These are phyloP conservation scores for Debaryomyces sp. DNA, from an alignment of 1,139 yeast genomes.

Conservation along the genomic window DNA sequence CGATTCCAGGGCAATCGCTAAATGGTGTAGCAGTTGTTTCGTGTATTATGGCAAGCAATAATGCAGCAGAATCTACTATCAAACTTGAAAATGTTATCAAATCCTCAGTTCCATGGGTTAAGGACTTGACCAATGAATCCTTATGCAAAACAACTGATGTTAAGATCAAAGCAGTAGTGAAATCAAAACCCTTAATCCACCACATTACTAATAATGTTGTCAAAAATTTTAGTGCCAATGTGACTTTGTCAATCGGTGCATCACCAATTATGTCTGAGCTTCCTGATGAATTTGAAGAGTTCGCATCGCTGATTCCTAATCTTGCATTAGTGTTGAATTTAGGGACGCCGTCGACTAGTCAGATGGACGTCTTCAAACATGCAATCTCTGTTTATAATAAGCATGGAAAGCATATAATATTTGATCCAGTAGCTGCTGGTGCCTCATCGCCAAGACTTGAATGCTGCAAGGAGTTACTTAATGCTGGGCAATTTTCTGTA, in stretches of 20 bases:
- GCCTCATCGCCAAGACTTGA: slow-evolving; percentile 65
- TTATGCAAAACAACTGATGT: slow-evolving; percentile 16
- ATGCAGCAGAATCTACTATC: slow-evolving; percentile 59
- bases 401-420: slow-evolving; percentile 62
- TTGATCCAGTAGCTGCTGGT: slow-evolving; percentile 94
- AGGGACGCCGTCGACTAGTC: slow-evolving; percentile 64
- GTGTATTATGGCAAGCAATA: slow-evolving; percentile 71
- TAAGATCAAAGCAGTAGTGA: slow-evolving; percentile 9
- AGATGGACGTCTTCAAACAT: slow-evolving; percentile 44
- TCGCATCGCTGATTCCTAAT: slow-evolving; percentile 55
- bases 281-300: slow-evolving; percentile 64
- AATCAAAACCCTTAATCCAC: slow-evolving; percentile 66
- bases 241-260: slow-evolving; percentile 82
- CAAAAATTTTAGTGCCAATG: slow-evolving; percentile 85
- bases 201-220: slow-evolving; percentile 92
- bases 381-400: slow-evolving; percentile 66
- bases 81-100: slow-evolving; percentile 25
- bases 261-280: slow-evolving; percentile 94
- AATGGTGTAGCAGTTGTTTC: slow-evolving; percentile 91
- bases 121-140: slow-evolving; percentile 6
- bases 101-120: slow-evolving; percentile 13
- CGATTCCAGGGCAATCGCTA: slow-evolving; percentile 48
- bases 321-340: slow-evolving; percentile 69
- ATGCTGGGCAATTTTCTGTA: slow-evolving; percentile 64
- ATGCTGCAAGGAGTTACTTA: slow-evolving; percentile 52